Percentiles rank a stretch among this genome's conserved stretches.
Evolutionary conservation across 2,329 filamentous ascomycete genomes (phyloP).

Genomic region (Botrytis fragariae): DNA sequence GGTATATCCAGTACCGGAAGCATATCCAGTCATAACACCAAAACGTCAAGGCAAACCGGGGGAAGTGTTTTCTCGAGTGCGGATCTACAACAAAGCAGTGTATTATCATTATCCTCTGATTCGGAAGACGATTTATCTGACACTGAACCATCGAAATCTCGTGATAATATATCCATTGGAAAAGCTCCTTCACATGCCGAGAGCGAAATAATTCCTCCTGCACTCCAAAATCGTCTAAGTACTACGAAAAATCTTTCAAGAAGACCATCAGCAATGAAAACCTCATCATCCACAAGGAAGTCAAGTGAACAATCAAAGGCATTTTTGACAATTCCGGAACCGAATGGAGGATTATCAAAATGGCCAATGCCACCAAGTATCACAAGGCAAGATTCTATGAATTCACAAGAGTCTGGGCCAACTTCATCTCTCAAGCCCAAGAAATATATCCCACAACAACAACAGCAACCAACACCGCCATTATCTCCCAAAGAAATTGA

Average conservation of each 20-base stretch:
- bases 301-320: background rate
- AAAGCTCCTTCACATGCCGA: constrained; percentile 18
- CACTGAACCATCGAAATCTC: constrained; percentile 22
- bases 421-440: constrained; percentile 19
- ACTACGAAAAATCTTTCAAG: background rate
- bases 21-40: constrained; percentile 37
- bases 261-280: background rate
- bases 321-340: constrained; percentile 14
- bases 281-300: constrained; percentile 1
- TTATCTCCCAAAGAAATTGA: constrained; percentile 32
- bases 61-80: constrained; percentile 34
- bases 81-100: constrained; percentile 36
- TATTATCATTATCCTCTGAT: constrained; percentile 38
- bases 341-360: background rate
- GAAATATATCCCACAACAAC: constrained; percentile 27
- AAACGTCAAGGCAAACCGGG: constrained; percentile 34
- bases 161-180: constrained; percentile 10
- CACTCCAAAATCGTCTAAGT: constrained; percentile 4
- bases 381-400: constrained; percentile 10
- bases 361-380: constrained; percentile 9
- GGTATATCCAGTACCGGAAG: constrained; percentile 35
- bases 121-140: constrained; percentile 34
- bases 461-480: constrained; percentile 35
- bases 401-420: constrained; percentile 4
- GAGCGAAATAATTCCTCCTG: constrained; percentile 18